Evolutionary conservation across 2,329 filamentous ascomycete genomes (phyloP).

Genomic region (Xylaria sp.): DNA sequence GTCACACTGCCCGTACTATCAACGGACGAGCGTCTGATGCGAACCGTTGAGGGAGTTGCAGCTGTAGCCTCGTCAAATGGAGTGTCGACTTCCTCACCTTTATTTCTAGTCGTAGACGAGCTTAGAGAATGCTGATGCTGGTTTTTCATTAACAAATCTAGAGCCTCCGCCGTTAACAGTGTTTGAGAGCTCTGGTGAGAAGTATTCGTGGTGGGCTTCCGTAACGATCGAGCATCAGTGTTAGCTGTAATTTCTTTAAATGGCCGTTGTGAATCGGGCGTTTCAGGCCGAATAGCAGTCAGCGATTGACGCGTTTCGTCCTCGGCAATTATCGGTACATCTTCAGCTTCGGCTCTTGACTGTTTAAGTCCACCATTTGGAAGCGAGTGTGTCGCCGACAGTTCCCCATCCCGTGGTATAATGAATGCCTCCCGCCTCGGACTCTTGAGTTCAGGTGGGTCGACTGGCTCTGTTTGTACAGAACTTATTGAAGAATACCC

Average conservation of each 20-base stretch:
- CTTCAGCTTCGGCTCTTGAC: constrained; percentile 50
- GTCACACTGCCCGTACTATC: constrained; percentile 61
- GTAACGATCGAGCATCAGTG: constrained; percentile 53
- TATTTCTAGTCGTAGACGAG: constrained; percentile 35
- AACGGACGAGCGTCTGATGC: constrained; percentile 56
- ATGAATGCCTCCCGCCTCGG: constrained; percentile 67
- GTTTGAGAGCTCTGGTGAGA: constrained; percentile 84
- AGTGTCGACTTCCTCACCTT: constrained; percentile 39
- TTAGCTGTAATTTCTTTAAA: constrained; percentile 73
- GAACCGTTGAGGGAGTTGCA: constrained; percentile 52
- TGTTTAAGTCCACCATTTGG: constrained; percentile 48
- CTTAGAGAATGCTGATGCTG: constrained; percentile 52
- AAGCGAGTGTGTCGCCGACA: constrained; percentile 55
- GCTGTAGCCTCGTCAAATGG: constrained; percentile 47
- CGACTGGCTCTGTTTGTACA: constrained; percentile 58
- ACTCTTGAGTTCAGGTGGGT: constrained; percentile 54
- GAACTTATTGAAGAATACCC: constrained; percentile 59
- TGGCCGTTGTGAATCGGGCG: constrained; percentile 65
- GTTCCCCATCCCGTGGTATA: constrained; percentile 59
- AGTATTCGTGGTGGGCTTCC: constrained; percentile 57
- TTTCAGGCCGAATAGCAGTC: constrained; percentile 55
- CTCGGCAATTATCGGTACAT: constrained; percentile 66
- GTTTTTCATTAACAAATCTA: constrained; percentile 77
- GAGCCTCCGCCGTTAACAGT: constrained; percentile 80
- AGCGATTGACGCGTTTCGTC: constrained; percentile 70